Evolutionary conservation across 2,329 filamentous ascomycete species (phyloP).

Genomic region (Passalora sequoiae): DNA sequence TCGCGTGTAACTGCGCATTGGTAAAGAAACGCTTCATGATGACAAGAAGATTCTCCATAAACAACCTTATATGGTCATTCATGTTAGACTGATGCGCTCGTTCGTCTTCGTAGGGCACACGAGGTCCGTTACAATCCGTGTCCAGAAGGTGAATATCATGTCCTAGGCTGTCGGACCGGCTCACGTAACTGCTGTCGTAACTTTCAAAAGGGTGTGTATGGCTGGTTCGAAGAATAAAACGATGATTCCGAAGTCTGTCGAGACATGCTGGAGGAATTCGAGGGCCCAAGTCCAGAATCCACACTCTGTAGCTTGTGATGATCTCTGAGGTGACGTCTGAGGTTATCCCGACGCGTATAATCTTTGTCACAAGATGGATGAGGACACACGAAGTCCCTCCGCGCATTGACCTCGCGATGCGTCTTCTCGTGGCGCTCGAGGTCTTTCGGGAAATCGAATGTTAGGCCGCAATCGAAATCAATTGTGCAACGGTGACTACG

Average conservation of each 20-base stretch:
- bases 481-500: not conserved
- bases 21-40: too few species aligned
- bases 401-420: not conserved
- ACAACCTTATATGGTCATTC: too few species aligned
- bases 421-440: constrained; percentile 5
- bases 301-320: constrained; percentile 1
- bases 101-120: too few species aligned
- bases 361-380: constrained; percentile 2
- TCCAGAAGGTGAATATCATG: too few species aligned
- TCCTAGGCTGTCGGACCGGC: too few species aligned
- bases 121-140: too few species aligned
- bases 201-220: not conserved
- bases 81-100: too few species aligned
- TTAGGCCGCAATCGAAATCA: constrained; percentile 2
- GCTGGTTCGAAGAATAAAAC: not conserved
- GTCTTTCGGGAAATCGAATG: constrained; percentile 13
- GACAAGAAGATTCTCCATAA: too few species aligned
- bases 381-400: not conserved
- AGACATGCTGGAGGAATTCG: constrained; percentile 7
- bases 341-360: constrained; percentile 9
- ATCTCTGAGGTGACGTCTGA: constrained; percentile 4
- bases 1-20: too few species aligned
- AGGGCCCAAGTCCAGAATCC: constrained; percentile 7
- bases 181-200: not conserved
- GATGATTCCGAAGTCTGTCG: constrained; percentile 5